Evolutionary conservation across 2,329 filamentous ascomycete species (phyloP), one percentile per base, ranked within the genome.

Genomic region (Pezicula radicicola): DNA sequence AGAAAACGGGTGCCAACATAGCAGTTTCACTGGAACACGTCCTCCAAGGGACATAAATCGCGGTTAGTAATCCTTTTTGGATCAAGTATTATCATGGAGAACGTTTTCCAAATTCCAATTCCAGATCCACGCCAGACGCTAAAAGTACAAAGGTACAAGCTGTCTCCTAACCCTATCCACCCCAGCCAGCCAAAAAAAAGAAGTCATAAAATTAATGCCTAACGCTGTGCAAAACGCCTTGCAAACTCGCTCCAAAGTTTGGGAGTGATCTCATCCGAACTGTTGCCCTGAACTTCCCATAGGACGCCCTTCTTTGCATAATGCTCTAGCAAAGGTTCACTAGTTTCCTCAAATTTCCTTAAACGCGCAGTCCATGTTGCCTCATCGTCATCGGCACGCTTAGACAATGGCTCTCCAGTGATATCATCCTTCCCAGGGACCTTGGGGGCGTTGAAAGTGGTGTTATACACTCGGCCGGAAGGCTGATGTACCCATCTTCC

Each of bases 211-310:
- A 33, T 4, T 7, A 33, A 33, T 4, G 30, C 30, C 12, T 13
- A 33, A 13, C 30, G 30, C 30, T 33, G 37, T 18, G 56, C 77
- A 72, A 97, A 97, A 51, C 88, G 80, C 65, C 76, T 82, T 72
- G 89, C 85, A 68, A 99, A 89, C 71, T 96, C 91, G 8, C 76
- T 72, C 65, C 91, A 89, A 27, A 99, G 76, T 74, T 91, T 85
- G n/a, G 94, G 94, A 49, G 81, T 92, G 62, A 99, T 99, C 73
- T 97, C 94, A 66, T 99, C 90, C 66, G 91, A 96, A 68, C 85
- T 93, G 71, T 92, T 83, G 19, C 94, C 94, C 61, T 90, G 78
- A 4, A 97, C 91, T 55, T 90, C 89, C 82, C 89, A 91, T 36
- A 99, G 73, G 12, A 96, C 85, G 9, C 90, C 91, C 67, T 88